Base-by-base conservation (phyloP, 768 basidiomycete genomes). In the Gymnopilus junonius region DNA sequence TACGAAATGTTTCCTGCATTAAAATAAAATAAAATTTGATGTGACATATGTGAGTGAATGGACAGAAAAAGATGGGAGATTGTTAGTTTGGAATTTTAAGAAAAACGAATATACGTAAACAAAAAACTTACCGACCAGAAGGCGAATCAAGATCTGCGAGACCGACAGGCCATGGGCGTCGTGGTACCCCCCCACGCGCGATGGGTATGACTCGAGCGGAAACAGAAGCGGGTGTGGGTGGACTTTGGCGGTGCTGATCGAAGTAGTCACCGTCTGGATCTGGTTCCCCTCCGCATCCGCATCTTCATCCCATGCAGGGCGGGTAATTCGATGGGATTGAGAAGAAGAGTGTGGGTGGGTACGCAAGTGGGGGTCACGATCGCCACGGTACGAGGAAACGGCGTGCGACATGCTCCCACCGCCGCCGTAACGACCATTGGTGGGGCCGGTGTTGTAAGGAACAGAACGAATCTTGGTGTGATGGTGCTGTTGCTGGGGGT, bases 81-180 rank as follows among this genome's bases (percentile, higher is more conserved):
- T n/a, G n/a, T n/a, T n/a, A n/a, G n/a, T n/a, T n/a, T n/a, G n/a
- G n/a, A n/a, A n/a, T n/a, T n/a, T n/a, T n/a, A n/a, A n/a, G n/a
- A n/a, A n/a, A 54, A 59, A 56, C 45, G 54, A 61, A 55, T 48
- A 11, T 12, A 62, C 66, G 37, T n/a, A n/a, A n/a, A 58, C 55
- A 29, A 59, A 42, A 34, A 55, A 78, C 86, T 65, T 76, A 90
- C 89, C 90, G 81, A 53, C 88, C 90, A 54, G 73, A 65, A n/a
- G 81, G 75, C 5, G 84, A 81, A 73, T 87, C 85, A 32, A 92
- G 74, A 74, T 91, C 87, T 21, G 87, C 87, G 21, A 89, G 75
- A 12, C 76, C 77, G 34, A 76, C 69, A 27, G 80, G 79, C 61
- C 67, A 66, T 39, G 73, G 68, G n/a, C 75, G 73, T 67, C 75